Conservation (phyloP, 73 alveolate genomes). For the Paramecium octaurelia region DNA sequence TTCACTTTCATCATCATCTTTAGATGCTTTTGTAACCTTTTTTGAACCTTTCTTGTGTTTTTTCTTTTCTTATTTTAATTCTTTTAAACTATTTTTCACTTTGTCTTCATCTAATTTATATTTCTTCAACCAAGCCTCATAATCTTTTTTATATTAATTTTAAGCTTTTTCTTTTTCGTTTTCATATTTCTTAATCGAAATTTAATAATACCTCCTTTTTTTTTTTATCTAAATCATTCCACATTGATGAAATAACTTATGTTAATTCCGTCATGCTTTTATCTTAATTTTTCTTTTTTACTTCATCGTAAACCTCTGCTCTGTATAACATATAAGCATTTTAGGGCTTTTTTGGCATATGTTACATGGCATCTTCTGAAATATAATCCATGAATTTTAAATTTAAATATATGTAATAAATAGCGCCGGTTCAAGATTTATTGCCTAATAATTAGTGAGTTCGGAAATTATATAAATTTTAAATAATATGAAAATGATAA, state of each 20-base stretch:
- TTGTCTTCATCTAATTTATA: neutral
- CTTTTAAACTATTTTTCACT: neutral
- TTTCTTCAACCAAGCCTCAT: slow-evolving; percentile 9
- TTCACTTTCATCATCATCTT: neutral
- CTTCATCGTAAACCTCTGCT: neutral
- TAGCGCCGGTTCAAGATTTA: neutral
- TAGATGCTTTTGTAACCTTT: neutral
- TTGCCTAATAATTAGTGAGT: neutral
- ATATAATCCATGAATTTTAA: neutral
- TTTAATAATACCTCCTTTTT: neutral
- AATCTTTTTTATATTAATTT: neutral
- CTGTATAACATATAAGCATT: neutral
- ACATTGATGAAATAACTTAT: neutral
- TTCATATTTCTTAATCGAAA: neutral
- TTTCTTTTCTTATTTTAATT: neutral
- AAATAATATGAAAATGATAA: neutral
- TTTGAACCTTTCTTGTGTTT: neutral
- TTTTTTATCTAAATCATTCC: slow-evolving; percentile 21
- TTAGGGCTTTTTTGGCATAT: neutral
- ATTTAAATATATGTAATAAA: neutral
- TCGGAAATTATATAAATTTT: neutral
- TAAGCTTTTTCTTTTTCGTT: neutral
- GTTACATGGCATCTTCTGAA: neutral
- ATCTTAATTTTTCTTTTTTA: slow-evolving; percentile 5
- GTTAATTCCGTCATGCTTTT: slow-evolving; percentile 35